A percentile compares a stretch with the other conserved stretches of the same genome.
These are phyloP conservation scores for Tephrocybe sp. DNA, from an alignment of 768 basidiomycete genomes.

Conservation along the genomic window DNA sequence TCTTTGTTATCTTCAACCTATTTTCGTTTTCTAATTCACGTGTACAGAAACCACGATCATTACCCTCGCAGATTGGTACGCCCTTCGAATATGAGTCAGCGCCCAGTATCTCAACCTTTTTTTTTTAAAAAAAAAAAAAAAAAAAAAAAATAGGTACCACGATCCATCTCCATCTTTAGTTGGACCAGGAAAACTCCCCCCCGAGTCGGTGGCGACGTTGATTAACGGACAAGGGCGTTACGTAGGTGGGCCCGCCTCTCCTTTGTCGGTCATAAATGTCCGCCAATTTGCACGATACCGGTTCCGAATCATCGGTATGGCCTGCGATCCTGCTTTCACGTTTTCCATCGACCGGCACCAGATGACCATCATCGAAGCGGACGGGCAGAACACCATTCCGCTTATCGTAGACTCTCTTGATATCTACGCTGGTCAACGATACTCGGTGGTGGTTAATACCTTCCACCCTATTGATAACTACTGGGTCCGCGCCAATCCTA, in stretches of 20 bases:
- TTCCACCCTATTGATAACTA: conserved; percentile 31
- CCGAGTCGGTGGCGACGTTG: conserved; percentile 28
- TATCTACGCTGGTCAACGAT: conserved; percentile 36
- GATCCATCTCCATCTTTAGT: conserved; percentile 16
- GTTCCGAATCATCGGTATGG: conserved; percentile 41
- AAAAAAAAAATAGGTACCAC: conserved; percentile 17
- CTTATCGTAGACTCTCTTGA: conserved; percentile 26
- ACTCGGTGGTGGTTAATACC: conserved; percentile 36
- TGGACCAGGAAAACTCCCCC: conserved; percentile 7
- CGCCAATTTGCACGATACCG: conserved; percentile 37
- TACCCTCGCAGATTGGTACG: conserved; percentile 41
- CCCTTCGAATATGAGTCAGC: neutral
- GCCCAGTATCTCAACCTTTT: neutral
- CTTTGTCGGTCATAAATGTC: conserved; percentile 37
- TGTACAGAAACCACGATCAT: conserved; percentile 28
- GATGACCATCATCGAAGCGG: conserved; percentile 32
- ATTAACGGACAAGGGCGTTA: conserved; percentile 41
- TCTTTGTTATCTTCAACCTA: neutral
- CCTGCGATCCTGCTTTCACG: conserved; percentile 36
- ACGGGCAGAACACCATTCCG: conserved; percentile 25
- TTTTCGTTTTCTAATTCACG: neutral
- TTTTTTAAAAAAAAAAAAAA: too few species aligned
- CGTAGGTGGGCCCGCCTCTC: conserved; percentile 27
- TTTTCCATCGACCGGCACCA: conserved; percentile 12
- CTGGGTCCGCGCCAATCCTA: conserved; percentile 24